Evolutionary conservation across 108 stramenopile genomes (phyloP).

Genomic region (Stephanodiscus triporus): DNA sequence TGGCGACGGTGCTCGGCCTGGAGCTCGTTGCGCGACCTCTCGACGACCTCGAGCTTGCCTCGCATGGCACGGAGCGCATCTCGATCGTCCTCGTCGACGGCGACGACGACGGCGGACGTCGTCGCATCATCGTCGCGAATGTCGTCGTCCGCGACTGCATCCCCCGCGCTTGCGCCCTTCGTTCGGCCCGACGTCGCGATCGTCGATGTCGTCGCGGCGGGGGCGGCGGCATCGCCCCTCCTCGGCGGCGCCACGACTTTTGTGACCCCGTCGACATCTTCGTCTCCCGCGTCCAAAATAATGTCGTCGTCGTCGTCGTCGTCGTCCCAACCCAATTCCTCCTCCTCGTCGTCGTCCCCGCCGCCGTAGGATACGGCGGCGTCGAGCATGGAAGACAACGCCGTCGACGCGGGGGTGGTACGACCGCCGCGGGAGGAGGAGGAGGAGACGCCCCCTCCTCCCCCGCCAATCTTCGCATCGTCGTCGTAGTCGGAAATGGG

Average conservation of each 20-base stretch:
- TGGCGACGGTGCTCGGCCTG: slow-evolving; percentile 36
- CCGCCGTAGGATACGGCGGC: neutral
- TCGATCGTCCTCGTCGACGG: slow-evolving; percentile 3
- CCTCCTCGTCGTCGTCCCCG: neutral
- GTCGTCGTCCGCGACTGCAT: too few species aligned
- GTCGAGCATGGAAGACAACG: slow-evolving; percentile 6
- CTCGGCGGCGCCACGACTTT: slow-evolving; percentile 15
- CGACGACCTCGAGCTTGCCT: slow-evolving; percentile 28
- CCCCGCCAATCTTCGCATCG: too few species aligned
- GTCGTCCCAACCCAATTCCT: neutral
- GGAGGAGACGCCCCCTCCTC: slow-evolving; percentile 9
- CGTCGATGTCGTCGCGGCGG: slow-evolving; percentile 11
- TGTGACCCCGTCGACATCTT: slow-evolving; percentile 30
- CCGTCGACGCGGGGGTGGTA: neutral
- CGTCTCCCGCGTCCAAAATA: slow-evolving; percentile 35
- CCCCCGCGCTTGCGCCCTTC: neutral
- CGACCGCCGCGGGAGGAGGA: neutral
- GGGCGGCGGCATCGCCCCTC: slow-evolving; percentile 1
- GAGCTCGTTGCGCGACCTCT: slow-evolving; percentile 26
- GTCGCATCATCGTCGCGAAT: neutral
- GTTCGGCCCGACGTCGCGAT: too few species aligned
- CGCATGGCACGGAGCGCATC: slow-evolving; percentile 30
- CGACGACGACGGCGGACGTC: neutral
- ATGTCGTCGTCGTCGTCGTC: slow-evolving; percentile 1
- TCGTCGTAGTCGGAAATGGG: too few species aligned